Evolutionary conservation across 176 grass and related monocot genomes (phyloP).

Genomic region (Chloris gayana): DNA sequence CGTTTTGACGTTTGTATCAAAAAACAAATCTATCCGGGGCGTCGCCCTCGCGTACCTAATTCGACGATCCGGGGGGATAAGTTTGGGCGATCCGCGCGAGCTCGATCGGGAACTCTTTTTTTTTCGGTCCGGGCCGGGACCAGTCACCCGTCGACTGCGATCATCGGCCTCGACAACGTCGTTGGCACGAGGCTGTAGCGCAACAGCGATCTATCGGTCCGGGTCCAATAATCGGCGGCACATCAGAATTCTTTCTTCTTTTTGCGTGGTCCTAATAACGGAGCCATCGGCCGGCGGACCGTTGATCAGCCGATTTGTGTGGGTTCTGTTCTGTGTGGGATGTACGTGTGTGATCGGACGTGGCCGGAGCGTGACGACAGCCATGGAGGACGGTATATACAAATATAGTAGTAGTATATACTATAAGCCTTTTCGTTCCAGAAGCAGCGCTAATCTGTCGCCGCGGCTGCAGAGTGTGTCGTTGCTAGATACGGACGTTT

Average conservation of each 20-base stretch:
- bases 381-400: no score
- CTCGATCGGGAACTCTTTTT: neutral
- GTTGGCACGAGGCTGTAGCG: slow-evolving; percentile 43
- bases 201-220: neutral
- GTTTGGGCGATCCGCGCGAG: neutral
- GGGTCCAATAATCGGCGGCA: neutral
- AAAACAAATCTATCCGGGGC: neutral
- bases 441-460: neutral
- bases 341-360: neutral
- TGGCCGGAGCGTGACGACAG: neutral
- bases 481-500: neutral
- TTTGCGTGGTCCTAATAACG: neutral
- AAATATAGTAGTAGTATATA: no score
- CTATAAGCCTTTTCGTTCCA: neutral
- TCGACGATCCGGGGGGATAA: slow-evolving; percentile 28
- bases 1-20: neutral
- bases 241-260: neutral
- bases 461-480: neutral
- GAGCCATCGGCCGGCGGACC: neutral
- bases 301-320: neutral
- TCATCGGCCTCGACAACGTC: slow-evolving; percentile 36
- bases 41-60: slow-evolving; percentile 49
- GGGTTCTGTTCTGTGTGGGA: neutral
- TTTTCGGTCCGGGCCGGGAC: neutral
- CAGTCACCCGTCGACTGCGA: neutral